A percentile compares a stretch with the other conserved stretches of the same genome.
These are phyloP conservation scores for Citrus maxima DNA, from an alignment of 345 rosid species.

Conservation along the genomic window DNA sequence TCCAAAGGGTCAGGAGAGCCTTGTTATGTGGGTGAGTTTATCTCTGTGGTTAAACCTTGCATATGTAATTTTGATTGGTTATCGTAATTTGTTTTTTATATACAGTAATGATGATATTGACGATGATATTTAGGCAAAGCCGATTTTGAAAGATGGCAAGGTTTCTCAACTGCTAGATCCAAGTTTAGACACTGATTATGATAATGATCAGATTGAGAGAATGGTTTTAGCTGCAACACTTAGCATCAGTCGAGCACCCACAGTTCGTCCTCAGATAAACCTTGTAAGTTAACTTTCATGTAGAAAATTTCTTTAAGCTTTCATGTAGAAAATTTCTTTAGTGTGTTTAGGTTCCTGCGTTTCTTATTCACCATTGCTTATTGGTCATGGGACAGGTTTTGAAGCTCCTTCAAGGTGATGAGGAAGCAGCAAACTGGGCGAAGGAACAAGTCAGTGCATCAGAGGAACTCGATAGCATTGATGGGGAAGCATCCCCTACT, in stretches of 20 bases:
- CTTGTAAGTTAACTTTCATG: constrained; percentile 38
- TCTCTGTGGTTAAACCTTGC: not conserved
- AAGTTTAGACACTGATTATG: constrained; percentile 35
- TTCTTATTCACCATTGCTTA: not conserved
- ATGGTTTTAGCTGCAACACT: constrained; percentile 82
- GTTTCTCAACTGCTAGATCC: constrained; percentile 72
- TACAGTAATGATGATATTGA: not conserved
- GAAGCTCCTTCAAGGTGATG: constrained; percentile 80
- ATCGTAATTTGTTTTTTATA: not conserved
- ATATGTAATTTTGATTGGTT: not conserved
- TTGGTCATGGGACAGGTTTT: constrained; percentile 41
- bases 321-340: not conserved
- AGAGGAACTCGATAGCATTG: constrained; percentile 37
- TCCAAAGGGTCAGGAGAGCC: constrained; percentile 80
- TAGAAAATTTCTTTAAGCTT: not conserved
- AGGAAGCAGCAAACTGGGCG: constrained; percentile 69
- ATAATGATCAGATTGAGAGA: constrained; percentile 51
- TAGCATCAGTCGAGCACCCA: constrained; percentile 64
- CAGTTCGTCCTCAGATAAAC: constrained; percentile 64
- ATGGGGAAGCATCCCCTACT: constrained; percentile 45
- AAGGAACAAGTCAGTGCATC: constrained; percentile 48
- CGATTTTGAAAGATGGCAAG: constrained; percentile 66
- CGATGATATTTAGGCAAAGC: constrained; percentile 62
- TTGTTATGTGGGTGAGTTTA: constrained; percentile 89
- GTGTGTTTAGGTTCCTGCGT: not conserved